A percentile compares a stretch with the other conserved stretches of the same genome.
These are phyloP conservation scores for Aspergillus candidus DNA, from an alignment of 2,329 filamentous ascomycete genomes.

Conservation along the genomic window DNA sequence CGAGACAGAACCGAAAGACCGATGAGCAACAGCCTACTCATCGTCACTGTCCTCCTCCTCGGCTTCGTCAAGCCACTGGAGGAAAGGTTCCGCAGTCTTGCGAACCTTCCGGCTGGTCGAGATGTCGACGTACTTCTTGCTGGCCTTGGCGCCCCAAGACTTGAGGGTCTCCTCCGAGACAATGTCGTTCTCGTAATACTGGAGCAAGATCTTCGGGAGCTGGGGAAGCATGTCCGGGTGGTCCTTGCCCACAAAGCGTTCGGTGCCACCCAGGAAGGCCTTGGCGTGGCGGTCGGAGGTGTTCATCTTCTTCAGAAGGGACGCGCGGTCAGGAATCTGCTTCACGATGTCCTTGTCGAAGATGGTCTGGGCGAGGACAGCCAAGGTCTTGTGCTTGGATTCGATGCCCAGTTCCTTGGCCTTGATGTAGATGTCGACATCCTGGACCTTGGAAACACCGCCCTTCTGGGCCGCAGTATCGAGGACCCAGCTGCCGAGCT, in stretches of 20 bases:
- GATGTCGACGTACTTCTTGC: slow-evolving; percentile 96
- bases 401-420: slow-evolving; percentile 95
- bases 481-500: slow-evolving; percentile 88
- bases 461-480: slow-evolving; percentile 64
- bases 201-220: slow-evolving; percentile 79
- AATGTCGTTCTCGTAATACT: slow-evolving; percentile 86
- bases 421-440: slow-evolving; percentile 91
- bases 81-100: slow-evolving; percentile 88
- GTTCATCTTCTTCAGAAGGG: slow-evolving; percentile 87
- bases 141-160: slow-evolving; percentile 89
- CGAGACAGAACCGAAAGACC: neutral
- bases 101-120: slow-evolving; percentile 88
- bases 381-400: slow-evolving; percentile 83
- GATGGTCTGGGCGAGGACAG: slow-evolving; percentile 86
- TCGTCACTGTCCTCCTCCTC: slow-evolving; percentile 51
- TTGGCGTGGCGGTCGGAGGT: slow-evolving; percentile 92
- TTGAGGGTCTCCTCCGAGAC: slow-evolving; percentile 81
- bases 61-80: slow-evolving; percentile 81
- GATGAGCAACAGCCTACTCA: slow-evolving; percentile 36
- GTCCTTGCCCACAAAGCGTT: slow-evolving; percentile 81
- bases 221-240: slow-evolving; percentile 70
- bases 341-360: slow-evolving; percentile 86
- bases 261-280: slow-evolving; percentile 87
- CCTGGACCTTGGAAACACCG: slow-evolving; percentile 70
- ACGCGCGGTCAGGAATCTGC: slow-evolving; percentile 77